These are phyloP conservation scores for Pyracantha coccinea DNA, from an alignment of 331 rosid genomes.

Conservation along the genomic window DNA sequence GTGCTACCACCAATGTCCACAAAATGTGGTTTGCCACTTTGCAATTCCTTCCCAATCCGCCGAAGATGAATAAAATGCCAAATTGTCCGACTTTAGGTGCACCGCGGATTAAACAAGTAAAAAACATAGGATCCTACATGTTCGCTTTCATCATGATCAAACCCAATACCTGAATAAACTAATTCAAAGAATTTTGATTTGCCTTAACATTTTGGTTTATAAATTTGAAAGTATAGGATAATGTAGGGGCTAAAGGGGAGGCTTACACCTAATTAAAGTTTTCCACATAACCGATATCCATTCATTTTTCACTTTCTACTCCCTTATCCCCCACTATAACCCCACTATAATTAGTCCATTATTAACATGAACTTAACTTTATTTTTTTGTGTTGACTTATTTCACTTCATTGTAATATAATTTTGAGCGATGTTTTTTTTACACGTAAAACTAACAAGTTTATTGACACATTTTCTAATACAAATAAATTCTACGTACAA, in stretches of 20 bases:
- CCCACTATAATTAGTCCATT: slow-evolving; percentile 20
- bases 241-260: slow-evolving; percentile 51
- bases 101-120: neutral
- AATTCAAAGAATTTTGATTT: slow-evolving; percentile 32
- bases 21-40: neutral
- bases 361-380: slow-evolving; percentile 12
- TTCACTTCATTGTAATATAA: neutral
- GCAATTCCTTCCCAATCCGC: neutral
- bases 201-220: slow-evolving; percentile 24
- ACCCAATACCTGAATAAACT: slow-evolving; percentile 34
- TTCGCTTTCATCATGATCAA: slow-evolving; percentile 44
- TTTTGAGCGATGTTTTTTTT: no score
- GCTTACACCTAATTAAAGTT: slow-evolving; percentile 37
- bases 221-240: slow-evolving; percentile 29
- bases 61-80: neutral
- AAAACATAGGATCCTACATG: slow-evolving; percentile 24
- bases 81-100: neutral
- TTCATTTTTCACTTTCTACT: slow-evolving; percentile 1
- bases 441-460: no score
- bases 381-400: neutral
- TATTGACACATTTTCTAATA: no score
- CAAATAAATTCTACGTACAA: no score
- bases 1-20: neutral
- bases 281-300: neutral
- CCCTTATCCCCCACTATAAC: slow-evolving; percentile 14